phyloP scores from a whole-genome alignment of 345 rosid species.

The Geranium rotundifolium region DNA sequence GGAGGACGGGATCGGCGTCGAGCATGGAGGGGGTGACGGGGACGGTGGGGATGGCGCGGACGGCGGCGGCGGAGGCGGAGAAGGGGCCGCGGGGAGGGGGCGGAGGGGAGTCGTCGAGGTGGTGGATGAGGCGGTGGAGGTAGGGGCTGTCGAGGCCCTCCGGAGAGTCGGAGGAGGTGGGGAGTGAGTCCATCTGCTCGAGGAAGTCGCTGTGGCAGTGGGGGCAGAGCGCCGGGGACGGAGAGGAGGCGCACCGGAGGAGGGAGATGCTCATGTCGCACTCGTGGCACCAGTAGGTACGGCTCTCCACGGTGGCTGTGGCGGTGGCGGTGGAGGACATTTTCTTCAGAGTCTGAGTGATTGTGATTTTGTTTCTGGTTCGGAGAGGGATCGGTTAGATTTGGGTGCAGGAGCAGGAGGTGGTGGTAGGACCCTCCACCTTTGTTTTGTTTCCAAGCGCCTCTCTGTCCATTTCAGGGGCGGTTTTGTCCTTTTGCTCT shows the following conservation, averaged over 20 bases:
- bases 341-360: background rate
- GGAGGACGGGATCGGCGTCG: constrained; percentile 12
- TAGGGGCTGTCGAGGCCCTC: constrained; percentile 34
- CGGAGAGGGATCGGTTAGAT: too few relatives aligned
- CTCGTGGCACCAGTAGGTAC: constrained; percentile 53
- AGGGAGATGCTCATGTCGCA: constrained; percentile 49
- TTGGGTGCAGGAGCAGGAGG: too few relatives aligned
- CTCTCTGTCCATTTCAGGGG: too few relatives aligned
- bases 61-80: constrained; percentile 4
- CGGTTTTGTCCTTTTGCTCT: too few relatives aligned
- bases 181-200: constrained; percentile 25
- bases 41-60: constrained; percentile 20
- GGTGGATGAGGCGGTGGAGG: constrained; percentile 26
- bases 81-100: background rate
- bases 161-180: background rate
- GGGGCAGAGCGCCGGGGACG: constrained; percentile 28
- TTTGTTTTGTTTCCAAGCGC: too few relatives aligned
- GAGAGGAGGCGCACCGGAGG: constrained; percentile 13
- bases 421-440: too few relatives aligned
- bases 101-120: background rate
- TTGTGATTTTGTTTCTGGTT: too few relatives aligned
- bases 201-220: constrained; percentile 22
- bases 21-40: constrained; percentile 27
- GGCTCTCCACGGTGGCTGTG: constrained; percentile 10
- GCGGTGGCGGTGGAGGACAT: constrained; percentile 10